Evolutionary conservation across 345 rosid genomes (phyloP).

Genomic region (Gossypium raimondii): DNA sequence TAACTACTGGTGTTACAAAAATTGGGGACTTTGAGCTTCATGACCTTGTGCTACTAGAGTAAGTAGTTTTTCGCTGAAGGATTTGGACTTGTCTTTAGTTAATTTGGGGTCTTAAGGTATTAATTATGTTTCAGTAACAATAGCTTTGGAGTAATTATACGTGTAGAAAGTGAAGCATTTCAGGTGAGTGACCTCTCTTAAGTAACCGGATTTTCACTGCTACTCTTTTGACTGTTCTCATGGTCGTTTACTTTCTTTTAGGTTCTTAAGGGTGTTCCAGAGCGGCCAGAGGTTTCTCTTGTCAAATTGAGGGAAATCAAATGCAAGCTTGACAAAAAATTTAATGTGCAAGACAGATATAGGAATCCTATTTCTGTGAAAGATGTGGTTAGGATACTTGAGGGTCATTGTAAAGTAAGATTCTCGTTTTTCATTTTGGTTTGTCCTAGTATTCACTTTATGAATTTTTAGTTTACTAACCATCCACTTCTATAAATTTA

Average conservation of each 20-base stretch:
- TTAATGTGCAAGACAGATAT: slow-evolving; percentile 61
- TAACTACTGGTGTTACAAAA: slow-evolving; percentile 83
- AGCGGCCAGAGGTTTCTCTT: slow-evolving; percentile 72
- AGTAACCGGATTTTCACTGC: background rate
- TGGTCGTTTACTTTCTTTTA: background rate
- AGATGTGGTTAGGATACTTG: slow-evolving; percentile 75
- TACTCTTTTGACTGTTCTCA: background rate
- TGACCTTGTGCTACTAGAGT: slow-evolving; percentile 93
- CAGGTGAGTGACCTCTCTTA: slow-evolving; percentile 44
- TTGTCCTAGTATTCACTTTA: slow-evolving; percentile 21
- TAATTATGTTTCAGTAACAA: slow-evolving; percentile 53
- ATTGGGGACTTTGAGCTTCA: slow-evolving; percentile 93
- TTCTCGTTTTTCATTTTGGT: slow-evolving; percentile 21
- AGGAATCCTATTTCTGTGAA: slow-evolving; percentile 65
- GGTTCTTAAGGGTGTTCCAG: slow-evolving; percentile 78
- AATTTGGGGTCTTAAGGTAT: slow-evolving; percentile 16
- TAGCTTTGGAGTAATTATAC: slow-evolving; percentile 90
- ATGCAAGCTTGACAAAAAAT: slow-evolving; percentile 78
- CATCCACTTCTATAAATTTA: slow-evolving; percentile 25
- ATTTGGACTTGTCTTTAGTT: background rate
- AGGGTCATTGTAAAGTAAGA: slow-evolving; percentile 89
- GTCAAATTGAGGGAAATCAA: slow-evolving; percentile 92
- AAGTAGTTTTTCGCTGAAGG: slow-evolving; percentile 27
- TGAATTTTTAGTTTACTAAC: slow-evolving; percentile 1
- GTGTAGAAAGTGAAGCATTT: slow-evolving; percentile 94